A percentile compares a stretch with the other conserved stretches of the same genome.
Conservation (phyloP, 805 yeast genomes). For the Yamadazyma nakazawae region DNA sequence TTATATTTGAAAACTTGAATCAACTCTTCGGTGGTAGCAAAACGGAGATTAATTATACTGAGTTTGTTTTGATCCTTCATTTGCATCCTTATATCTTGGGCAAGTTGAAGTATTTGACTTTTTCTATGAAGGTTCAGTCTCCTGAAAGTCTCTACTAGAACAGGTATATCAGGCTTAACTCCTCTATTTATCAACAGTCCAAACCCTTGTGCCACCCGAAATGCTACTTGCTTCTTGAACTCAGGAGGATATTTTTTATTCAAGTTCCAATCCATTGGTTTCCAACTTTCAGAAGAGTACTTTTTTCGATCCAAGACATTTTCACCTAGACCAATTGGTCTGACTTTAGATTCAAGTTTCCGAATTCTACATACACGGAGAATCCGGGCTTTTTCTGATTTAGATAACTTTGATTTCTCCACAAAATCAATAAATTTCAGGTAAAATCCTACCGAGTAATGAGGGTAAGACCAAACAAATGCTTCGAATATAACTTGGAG, state of each 20-base stretch:
- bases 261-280: not conserved
- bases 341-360: slow-evolving; percentile 1
- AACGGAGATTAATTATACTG: slow-evolving; percentile 21
- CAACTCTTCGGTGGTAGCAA: slow-evolving; percentile 13
- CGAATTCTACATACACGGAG: not conserved
- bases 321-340: slow-evolving; percentile 10
- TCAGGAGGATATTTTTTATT: not conserved
- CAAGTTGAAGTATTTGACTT: slow-evolving; percentile 11
- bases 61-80: slow-evolving; percentile 17
- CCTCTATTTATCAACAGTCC: slow-evolving; percentile 29
- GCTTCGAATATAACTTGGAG: slow-evolving; percentile 20
- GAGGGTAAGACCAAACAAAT: slow-evolving; percentile 33
- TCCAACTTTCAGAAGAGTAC: slow-evolving; percentile 8
- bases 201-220: slow-evolving; percentile 31
- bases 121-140: slow-evolving; percentile 18
- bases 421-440: slow-evolving; percentile 3
- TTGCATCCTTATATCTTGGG: slow-evolving; percentile 13
- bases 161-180: slow-evolving; percentile 30
- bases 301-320: slow-evolving; percentile 8
- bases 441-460: slow-evolving; percentile 24
- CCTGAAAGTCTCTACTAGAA: slow-evolving; percentile 31
- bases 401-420: not conserved
- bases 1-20: slow-evolving; percentile 9
- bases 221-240: slow-evolving; percentile 23
- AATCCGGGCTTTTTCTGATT: not conserved